Evolutionary conservation across 2,329 filamentous ascomycete species (phyloP).

Genomic region (Phaeoacremonium minimum): DNA sequence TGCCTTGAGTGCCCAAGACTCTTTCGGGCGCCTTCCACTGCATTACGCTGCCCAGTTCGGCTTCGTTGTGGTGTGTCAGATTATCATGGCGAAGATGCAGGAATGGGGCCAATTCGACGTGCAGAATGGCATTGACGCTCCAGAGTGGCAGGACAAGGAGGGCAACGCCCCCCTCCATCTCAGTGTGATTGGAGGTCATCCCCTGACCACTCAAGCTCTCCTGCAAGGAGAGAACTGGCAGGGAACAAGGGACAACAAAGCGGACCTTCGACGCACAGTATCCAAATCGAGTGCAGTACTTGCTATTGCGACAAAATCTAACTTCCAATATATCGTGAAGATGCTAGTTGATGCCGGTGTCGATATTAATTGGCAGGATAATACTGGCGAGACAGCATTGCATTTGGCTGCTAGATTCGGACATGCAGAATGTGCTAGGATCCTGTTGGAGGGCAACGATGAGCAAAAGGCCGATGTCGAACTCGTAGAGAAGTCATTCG

Average conservation of each 20-base stretch:
- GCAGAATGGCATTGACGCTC: constrained; percentile 78
- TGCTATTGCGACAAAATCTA: constrained; percentile 81
- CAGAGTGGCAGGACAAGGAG: constrained; percentile 87
- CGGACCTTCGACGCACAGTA: constrained; percentile 62
- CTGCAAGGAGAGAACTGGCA: constrained; percentile 77
- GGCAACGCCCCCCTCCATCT: constrained; percentile 89
- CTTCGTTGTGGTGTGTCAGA: constrained; percentile 83
- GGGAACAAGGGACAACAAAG: constrained; percentile 57
- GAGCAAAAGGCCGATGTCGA: constrained; percentile 73
- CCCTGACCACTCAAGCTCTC: constrained; percentile 76
- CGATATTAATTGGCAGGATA: constrained; percentile 90
- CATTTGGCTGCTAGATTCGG: constrained; percentile 90
- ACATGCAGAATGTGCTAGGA: constrained; percentile 72
- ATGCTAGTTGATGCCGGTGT: constrained; percentile 86
- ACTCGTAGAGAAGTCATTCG: constrained; percentile 75
- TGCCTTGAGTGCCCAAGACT: constrained; percentile 67
- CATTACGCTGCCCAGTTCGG: constrained; percentile 96
- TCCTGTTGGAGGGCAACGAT: constrained; percentile 66
- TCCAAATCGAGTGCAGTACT: constrained; percentile 85
- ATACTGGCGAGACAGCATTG: constrained; percentile 83
- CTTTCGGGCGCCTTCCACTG: constrained; percentile 77
- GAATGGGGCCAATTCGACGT: constrained; percentile 85
- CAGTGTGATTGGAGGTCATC: constrained; percentile 86
- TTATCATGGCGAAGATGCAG: constrained; percentile 85
- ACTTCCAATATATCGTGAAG: constrained; percentile 79